A percentile compares a stretch with the other conserved stretches of the same genome.
These are phyloP conservation scores for Plantago elongata DNA, from an alignment of 257 asterid genomes.

Conservation along the genomic window DNA sequence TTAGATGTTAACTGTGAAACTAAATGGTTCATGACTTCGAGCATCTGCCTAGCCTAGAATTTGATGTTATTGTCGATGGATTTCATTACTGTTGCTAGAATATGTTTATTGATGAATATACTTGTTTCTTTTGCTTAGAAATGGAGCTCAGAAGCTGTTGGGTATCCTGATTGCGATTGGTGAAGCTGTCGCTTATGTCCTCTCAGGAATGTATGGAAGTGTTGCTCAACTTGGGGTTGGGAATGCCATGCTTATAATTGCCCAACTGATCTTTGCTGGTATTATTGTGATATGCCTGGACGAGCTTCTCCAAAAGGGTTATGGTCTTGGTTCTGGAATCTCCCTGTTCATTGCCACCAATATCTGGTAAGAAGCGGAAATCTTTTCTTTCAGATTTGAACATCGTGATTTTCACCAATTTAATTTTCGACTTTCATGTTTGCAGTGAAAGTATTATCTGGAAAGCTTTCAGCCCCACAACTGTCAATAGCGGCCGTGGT, in stretches of 20 bases:
- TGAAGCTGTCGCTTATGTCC: constrained; percentile 69
- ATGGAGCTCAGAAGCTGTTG: constrained; percentile 64
- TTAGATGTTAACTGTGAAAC: too few relatives aligned
- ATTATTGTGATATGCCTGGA: constrained; percentile 62
- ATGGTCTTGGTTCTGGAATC: constrained; percentile 69
- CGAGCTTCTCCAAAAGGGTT: constrained; percentile 67
- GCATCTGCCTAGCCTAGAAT: not conserved
- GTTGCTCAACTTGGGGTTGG: constrained; percentile 71
- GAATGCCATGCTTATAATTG: constrained; percentile 61
- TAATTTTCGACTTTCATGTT: constrained; percentile 2
- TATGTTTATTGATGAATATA: constrained; percentile 8
- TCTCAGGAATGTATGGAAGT: constrained; percentile 73
- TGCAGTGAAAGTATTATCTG: constrained; percentile 68
- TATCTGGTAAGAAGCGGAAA: constrained; percentile 41
- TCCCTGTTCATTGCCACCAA: constrained; percentile 67
- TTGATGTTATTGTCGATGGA: not conserved
- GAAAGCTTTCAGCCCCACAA: constrained; percentile 71
- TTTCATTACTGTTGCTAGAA: not conserved
- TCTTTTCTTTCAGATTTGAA: not conserved
- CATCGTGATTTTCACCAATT: constrained; percentile 4
- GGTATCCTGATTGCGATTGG: constrained; percentile 70
- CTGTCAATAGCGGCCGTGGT: constrained; percentile 61
- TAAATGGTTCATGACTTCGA: too few relatives aligned
- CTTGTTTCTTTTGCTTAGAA: constrained; percentile 27
- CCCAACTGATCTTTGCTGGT: constrained; percentile 66